Evolutionary conservation across 768 basidiomycete species (phyloP).

Genomic region (Trametes maxima): DNA sequence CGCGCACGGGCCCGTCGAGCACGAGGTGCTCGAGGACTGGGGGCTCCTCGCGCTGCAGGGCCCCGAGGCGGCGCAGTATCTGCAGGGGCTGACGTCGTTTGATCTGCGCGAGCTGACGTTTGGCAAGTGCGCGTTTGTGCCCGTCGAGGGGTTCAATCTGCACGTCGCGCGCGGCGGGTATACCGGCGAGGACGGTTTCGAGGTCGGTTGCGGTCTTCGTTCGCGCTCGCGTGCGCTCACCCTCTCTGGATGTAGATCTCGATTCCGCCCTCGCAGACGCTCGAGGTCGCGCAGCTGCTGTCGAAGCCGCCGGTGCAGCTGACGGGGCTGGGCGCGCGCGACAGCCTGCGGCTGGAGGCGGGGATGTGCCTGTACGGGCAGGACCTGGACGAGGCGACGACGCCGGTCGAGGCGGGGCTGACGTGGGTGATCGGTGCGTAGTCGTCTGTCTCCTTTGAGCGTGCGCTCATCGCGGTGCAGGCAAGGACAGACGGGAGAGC

Average conservation of each 20-base stretch:
- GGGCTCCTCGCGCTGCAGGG: constrained; percentile 93
- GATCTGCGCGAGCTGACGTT: constrained; percentile 80
- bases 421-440: constrained; percentile 88
- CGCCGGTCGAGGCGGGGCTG: constrained; percentile 89
- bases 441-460: background rate
- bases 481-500: constrained; percentile 76
- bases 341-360: constrained; percentile 92
- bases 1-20: constrained; percentile 66
- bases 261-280: constrained; percentile 76
- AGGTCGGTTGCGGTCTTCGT: constrained; percentile 55
- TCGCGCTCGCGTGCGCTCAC: background rate
- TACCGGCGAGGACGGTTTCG: constrained; percentile 98
- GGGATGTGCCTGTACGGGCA: constrained; percentile 97
- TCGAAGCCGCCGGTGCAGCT: constrained; percentile 72
- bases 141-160: constrained; percentile 75
- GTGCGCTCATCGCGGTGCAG: constrained; percentile 38
- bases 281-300: constrained; percentile 66
- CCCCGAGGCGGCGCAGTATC: constrained; percentile 76
- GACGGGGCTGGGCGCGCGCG: constrained; percentile 89
- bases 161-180: constrained; percentile 96
- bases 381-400: constrained; percentile 85
- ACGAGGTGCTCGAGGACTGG: constrained; percentile 81
- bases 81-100: constrained; percentile 76
- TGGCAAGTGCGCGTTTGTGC: constrained; percentile 79
- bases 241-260: constrained; percentile 63